Evolutionary conservation across 1,139 yeast genomes (phyloP).

Genomic region (Yamadazyma jaroonii): DNA sequence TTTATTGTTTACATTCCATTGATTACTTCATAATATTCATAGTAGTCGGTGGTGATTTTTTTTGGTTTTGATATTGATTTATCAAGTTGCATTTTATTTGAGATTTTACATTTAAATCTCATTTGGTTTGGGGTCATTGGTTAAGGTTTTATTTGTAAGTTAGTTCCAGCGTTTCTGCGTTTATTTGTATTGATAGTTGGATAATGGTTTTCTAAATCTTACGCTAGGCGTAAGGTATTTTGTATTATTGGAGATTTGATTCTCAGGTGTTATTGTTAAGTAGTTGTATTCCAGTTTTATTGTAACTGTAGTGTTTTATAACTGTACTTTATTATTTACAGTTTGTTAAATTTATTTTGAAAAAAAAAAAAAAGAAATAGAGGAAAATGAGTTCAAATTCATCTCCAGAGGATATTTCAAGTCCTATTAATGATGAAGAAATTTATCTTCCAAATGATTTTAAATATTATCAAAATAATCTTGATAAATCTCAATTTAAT

Average conservation of each 20-base stretch:
- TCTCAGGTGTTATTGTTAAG: too few relatives aligned
- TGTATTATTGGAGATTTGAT: too few relatives aligned
- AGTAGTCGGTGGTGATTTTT: too few relatives aligned
- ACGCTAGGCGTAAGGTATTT: neutral
- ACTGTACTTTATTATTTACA: too few relatives aligned
- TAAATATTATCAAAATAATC: slow-evolving; percentile 38
- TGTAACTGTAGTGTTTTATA: too few relatives aligned
- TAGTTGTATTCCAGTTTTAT: too few relatives aligned
- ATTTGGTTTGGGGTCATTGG: neutral
- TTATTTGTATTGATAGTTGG: neutral
- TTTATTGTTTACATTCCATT: too few relatives aligned
- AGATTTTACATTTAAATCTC: too few relatives aligned
- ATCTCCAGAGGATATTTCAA: slow-evolving; percentile 4
- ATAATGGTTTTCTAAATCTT: neutral
- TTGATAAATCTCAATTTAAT: slow-evolving; percentile 43
- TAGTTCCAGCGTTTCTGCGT: slow-evolving; percentile 6
- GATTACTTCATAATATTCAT: too few relatives aligned
- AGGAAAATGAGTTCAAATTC: slow-evolving; percentile 1
- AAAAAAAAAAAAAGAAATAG: neutral
- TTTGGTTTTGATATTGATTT: too few relatives aligned
- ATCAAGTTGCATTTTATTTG: too few relatives aligned
- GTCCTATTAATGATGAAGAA: slow-evolving; percentile 6
- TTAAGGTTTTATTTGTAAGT: slow-evolving; percentile 1
- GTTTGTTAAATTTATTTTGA: neutral
- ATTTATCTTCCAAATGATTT: slow-evolving; percentile 33